Base-by-base conservation (phyloP, 495 filamentous ascomycete species). In the Xylaria castorea region DNA sequence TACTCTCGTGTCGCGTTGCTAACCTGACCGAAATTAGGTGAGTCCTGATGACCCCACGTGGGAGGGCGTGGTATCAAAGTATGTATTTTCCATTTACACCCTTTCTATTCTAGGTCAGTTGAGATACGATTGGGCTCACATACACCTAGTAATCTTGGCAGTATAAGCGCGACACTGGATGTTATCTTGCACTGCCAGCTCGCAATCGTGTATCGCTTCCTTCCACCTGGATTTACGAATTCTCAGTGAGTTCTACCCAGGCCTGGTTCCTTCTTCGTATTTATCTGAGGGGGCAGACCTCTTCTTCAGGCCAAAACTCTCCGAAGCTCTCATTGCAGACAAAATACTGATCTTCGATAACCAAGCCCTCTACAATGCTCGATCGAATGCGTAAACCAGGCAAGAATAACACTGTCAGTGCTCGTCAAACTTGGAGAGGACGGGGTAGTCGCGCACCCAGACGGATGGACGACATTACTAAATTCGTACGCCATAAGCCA, bases 181-280 rank as follows among this genome's bases (percentile, higher is more conserved):
- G 50, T 70, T 20, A 18, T 70, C 40, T 30, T 70, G 36, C 55
- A 70, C 42, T 61, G 53, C 11, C 67, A 70, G 32, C 75, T 90
- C 73, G 87, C 88, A 0, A 78, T 92, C 57, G 85, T 91, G 22
- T 90, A 92, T 78, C 85, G 90, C 62, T 89, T 90, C 50, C 86
- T 90, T 5, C 89, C 89, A 0, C 69, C 76, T 5, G 77, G 67
- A 48, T 73, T 50, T 27, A 1, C 27, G 32, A 72, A 76, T 55
- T 25, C 76, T 1, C 76, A 77, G 67, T 70, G 6, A 70, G 67
- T 70, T 0, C 14, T 18, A n/a, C 27, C 36, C 3, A 42, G 11
- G 11, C 11, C 1, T 42, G 11, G 11, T 14, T 42, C 38, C 38
- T 12, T 36, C 61, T 27, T 30, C 9, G 5, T 18, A 38, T 7